Percentiles rank a stretch among this genome's conserved stretches.
phyloP scores from a whole-genome alignment of 139 green algal genomes.

The Picochlorum sp. region DNA sequence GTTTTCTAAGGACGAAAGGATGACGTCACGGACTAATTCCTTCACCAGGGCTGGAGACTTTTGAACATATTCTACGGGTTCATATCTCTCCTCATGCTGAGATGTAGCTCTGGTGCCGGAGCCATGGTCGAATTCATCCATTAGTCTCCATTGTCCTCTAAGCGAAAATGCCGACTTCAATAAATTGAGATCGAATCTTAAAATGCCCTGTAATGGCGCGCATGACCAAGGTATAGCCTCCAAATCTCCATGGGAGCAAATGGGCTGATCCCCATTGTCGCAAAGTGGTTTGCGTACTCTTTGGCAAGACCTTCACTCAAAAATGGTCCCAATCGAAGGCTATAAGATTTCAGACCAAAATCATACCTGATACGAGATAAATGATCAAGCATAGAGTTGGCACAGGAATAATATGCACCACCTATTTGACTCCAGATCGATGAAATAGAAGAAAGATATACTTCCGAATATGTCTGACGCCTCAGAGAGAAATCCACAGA shows the following conservation, averaged over 20 bases:
- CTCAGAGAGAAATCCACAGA: too few relatives aligned
- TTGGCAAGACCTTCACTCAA: constrained; percentile 23
- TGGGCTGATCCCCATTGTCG: not conserved
- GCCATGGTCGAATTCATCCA: not conserved
- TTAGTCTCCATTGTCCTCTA: constrained; percentile 22
- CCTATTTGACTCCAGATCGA: constrained; percentile 33
- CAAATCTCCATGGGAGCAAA: not conserved
- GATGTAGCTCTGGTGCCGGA: not conserved
- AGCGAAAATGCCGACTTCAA: constrained; percentile 18
- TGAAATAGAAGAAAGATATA: constrained; percentile 31
- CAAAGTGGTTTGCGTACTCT: constrained; percentile 5
- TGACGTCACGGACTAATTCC: too few relatives aligned
- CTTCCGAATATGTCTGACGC: too few relatives aligned
- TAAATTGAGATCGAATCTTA: constrained; percentile 5
- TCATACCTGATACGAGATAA: not conserved
- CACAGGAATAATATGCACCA: constrained; percentile 27
- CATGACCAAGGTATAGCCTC: not conserved
- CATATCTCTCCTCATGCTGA: not conserved
- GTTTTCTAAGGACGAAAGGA: too few relatives aligned
- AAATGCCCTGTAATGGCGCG: not conserved
- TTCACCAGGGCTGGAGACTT: not conserved
- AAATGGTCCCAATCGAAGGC: constrained; percentile 30
- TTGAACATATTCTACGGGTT: not conserved
- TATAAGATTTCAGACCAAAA: constrained; percentile 11
- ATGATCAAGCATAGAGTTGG: constrained; percentile 22